Evolutionary conservation across 2,329 filamentous ascomycete genomes (phyloP).

Genomic region (Metarhizium rileyi): DNA sequence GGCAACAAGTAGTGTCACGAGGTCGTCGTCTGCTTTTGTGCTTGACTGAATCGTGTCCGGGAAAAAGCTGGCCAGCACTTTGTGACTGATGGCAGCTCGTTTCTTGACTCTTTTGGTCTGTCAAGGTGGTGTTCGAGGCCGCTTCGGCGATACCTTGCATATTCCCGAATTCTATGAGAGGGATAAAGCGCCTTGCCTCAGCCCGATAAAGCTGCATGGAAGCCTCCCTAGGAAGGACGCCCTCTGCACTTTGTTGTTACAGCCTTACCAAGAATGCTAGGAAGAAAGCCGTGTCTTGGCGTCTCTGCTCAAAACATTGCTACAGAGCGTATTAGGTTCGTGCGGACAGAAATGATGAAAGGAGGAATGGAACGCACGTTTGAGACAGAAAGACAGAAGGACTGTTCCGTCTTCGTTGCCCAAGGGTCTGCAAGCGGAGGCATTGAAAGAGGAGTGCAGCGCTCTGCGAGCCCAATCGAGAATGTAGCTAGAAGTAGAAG

Average conservation of each 20-base stretch:
- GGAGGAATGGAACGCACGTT: constrained; percentile 1
- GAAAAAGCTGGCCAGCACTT: constrained; percentile 8
- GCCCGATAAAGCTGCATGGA: constrained; percentile 4
- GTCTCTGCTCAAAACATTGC: constrained; percentile 4
- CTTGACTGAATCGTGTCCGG: constrained; percentile 6
- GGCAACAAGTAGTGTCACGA: constrained; percentile 11
- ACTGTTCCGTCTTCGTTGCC: constrained; percentile 7
- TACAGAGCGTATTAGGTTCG: constrained; percentile 7
- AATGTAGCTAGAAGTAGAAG: background rate
- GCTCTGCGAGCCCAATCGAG: background rate
- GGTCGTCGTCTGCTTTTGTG: constrained; percentile 10
- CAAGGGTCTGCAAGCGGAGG: background rate
- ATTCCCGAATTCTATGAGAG: constrained; percentile 5
- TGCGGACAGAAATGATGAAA: background rate
- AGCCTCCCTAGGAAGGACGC: constrained; percentile 1
- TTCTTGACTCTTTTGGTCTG: background rate
- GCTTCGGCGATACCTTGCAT: background rate
- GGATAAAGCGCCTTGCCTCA: constrained; percentile 5
- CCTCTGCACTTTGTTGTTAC: background rate
- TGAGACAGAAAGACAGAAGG: constrained; percentile 4
- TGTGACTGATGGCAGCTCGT: constrained; percentile 1
- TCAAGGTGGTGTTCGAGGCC: no score
- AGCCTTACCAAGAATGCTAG: constrained; percentile 8
- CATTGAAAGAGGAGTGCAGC: background rate
- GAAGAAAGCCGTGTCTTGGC: background rate